Conservation (phyloP, 495 filamentous ascomycete species). For the Venustampulla echinocandica region DNA sequence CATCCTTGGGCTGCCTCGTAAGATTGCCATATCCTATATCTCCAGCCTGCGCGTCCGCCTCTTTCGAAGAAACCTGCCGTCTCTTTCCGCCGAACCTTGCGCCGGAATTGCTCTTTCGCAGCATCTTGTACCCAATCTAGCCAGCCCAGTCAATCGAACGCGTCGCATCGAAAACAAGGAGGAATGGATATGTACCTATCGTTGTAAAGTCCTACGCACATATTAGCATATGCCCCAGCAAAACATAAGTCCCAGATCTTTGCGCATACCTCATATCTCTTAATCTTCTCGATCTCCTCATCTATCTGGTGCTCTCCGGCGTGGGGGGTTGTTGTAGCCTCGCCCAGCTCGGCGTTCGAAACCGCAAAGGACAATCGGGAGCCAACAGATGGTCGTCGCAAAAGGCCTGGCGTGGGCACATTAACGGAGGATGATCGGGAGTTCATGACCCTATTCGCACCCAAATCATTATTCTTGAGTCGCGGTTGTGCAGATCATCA, state of each 20-base stretch:
- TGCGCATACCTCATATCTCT: conserved; percentile 72
- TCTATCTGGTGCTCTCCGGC: conserved; percentile 56
- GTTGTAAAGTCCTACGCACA: conserved; percentile 66
- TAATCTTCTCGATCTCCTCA: conserved; percentile 96
- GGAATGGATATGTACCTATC: conserved; percentile 65
- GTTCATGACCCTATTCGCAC: conserved; percentile 43
- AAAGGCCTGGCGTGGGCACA: conserved; percentile 32
- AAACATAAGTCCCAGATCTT: not conserved
- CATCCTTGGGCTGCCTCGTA: conserved; percentile 97
- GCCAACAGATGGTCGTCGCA: conserved; percentile 49
- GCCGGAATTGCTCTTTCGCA: conserved; percentile 74
- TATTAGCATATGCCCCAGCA: conserved; percentile 9
- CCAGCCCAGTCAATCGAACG: no score
- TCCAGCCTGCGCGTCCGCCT: conserved; percentile 67
- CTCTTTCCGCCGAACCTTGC: conserved; percentile 65
- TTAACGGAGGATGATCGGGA: conserved; percentile 52
- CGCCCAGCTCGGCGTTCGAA: conserved; percentile 53
- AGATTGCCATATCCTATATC: conserved; percentile 70
- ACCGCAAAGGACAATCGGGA: conserved; percentile 64
- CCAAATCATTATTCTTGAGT: no score
- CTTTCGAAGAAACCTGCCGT: conserved; percentile 68
- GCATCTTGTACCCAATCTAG: conserved; percentile 93
- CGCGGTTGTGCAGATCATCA: no score
- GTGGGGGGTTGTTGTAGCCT: conserved; percentile 36
- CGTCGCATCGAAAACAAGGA: not conserved